Conservation (phyloP, 2,329 filamentous ascomycete species). For the Tolypocladium paradoxum region DNA sequence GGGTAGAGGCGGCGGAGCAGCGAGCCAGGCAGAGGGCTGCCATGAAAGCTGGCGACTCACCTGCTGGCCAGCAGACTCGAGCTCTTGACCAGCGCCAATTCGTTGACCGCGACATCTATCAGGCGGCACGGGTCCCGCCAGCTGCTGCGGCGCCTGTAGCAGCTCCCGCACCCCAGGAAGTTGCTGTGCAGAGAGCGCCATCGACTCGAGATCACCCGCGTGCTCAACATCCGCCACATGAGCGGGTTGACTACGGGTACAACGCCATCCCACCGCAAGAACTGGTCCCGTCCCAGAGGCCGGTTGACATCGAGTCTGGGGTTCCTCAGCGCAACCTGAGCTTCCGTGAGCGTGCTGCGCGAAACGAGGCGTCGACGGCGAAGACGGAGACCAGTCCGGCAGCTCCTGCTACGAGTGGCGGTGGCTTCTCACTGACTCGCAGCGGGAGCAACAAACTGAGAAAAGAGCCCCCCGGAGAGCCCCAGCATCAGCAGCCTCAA, state of each 20-base stretch:
- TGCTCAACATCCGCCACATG: neutral
- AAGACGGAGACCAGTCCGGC: constrained; percentile 15
- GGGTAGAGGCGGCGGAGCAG: constrained; percentile 72
- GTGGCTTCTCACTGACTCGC: constrained; percentile 27
- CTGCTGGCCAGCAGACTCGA: constrained; percentile 9
- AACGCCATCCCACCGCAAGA: constrained; percentile 11
- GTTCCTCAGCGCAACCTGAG: constrained; percentile 45
- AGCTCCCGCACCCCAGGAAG: neutral
- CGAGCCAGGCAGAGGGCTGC: constrained; percentile 53
- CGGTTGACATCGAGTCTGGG: constrained; percentile 15
- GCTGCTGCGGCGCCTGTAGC: neutral
- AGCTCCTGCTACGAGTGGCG: constrained; percentile 17
- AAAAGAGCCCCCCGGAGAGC: constrained; percentile 46
- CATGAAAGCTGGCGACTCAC: constrained; percentile 18
- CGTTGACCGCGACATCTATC: neutral
- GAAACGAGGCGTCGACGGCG: constrained; percentile 28
- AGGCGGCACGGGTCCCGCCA: neutral
- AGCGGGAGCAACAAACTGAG: constrained; percentile 48
- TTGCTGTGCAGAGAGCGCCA: neutral
- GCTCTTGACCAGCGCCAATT: constrained; percentile 12
- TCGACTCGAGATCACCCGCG: neutral
- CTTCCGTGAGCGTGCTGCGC: constrained; percentile 47
- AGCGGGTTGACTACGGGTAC: constrained; percentile 6
- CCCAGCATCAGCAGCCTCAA: constrained; percentile 30
- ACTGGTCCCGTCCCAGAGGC: constrained; percentile 6